Evolutionary conservation across 2,329 filamentous ascomycete species (phyloP).

Genomic region (Penicillium sp.): DNA sequence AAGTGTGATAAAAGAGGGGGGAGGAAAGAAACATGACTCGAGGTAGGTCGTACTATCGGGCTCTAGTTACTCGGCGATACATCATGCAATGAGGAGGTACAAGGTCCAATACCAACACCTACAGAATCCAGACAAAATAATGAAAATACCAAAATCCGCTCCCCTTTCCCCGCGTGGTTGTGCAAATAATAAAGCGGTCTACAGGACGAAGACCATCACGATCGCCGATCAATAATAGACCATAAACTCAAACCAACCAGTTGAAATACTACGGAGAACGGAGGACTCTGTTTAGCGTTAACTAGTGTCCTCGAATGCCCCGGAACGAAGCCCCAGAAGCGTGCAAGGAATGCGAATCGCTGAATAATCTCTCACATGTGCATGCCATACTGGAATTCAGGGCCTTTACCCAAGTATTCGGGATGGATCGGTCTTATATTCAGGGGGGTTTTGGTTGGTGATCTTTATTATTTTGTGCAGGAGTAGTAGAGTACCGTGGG

Average conservation of each 20-base stretch:
- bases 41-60: too few species aligned
- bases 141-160: background rate
- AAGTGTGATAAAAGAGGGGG: background rate
- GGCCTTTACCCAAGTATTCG: background rate
- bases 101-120: too few species aligned
- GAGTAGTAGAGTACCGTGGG: too few species aligned
- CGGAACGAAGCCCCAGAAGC: conserved; percentile 1
- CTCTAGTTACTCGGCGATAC: too few species aligned
- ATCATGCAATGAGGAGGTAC: too few species aligned
- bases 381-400: conserved; percentile 2
- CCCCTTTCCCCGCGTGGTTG: background rate
- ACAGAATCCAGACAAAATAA: too few species aligned
- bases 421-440: background rate
- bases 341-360: background rate
- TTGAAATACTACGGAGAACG: background rate
- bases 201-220: background rate
- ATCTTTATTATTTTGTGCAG: background rate
- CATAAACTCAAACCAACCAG: background rate
- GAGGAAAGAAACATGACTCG: background rate
- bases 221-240: background rate
- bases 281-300: background rate
- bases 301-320: background rate
- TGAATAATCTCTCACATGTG: background rate
- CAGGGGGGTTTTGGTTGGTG: background rate
- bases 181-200: background rate